Conservation (phyloP, 441 rosid genomes). For the Geranium incanum region DNA sequence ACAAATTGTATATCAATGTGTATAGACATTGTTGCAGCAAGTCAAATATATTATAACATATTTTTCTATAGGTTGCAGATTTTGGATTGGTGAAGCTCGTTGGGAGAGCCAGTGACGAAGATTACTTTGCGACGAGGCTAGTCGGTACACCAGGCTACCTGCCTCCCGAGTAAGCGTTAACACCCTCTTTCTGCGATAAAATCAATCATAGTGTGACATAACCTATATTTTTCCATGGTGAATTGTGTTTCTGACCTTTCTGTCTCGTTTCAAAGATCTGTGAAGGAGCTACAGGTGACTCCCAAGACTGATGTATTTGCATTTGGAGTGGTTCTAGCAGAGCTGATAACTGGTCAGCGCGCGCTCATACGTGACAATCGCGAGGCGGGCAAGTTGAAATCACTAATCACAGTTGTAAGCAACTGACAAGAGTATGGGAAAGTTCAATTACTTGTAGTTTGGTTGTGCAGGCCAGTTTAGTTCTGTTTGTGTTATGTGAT, state of each 20-base stretch:
- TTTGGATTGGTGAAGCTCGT: conserved; percentile 64
- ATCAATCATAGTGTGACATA: not conserved
- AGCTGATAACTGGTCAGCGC: conserved; percentile 56
- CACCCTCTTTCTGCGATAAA: not conserved
- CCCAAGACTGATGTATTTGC: conserved; percentile 57
- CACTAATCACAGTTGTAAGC: conserved; percentile 49
- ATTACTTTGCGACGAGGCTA: conserved; percentile 45
- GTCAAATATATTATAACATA: not conserved
- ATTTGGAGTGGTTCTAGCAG: conserved; percentile 58
- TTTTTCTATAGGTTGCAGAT: conserved; percentile 43
- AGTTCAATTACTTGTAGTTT: not conserved
- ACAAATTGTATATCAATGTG: not conserved
- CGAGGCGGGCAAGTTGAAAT: conserved; percentile 44
- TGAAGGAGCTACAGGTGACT: conserved; percentile 62
- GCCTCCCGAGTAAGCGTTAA: conserved; percentile 47
- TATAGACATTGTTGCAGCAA: no score
- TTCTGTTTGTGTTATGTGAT: not conserved
- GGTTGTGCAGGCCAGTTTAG: not conserved
- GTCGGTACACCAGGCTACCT: conserved; percentile 72
- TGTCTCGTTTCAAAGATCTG: conserved; percentile 30
- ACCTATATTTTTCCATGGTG: not conserved
- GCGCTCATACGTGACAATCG: conserved; percentile 44
- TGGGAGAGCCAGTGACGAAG: conserved; percentile 45
- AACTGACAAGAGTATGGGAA: not conserved
- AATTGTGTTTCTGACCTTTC: not conserved